Base-by-base conservation (phyloP, 169 alveolate genomes). In the Cryptosporidium ubiquitum region DNA sequence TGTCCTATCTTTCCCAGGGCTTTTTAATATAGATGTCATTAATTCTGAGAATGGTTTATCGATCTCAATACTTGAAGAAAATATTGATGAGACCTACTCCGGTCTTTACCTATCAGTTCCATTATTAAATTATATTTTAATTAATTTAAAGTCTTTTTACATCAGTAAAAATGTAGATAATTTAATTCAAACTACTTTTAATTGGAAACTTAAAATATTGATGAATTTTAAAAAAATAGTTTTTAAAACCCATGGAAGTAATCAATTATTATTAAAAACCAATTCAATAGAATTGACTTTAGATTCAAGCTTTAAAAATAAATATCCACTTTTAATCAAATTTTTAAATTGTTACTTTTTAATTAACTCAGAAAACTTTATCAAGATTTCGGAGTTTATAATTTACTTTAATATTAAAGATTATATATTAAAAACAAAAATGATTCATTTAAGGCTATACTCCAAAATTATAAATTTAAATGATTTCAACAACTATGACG, bases 81-180 rank as follows among this genome's bases (percentile, higher is more conserved):
- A 55, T 55, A 55, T 55, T 55, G 66, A 55, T 3, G 4, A 5
- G 12, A 18, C n/a, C 4, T 55, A 55, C 18, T 55, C 66, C 3
- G 66, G 66, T 55, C 16, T 55, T 55, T 55, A 55, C 16, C n/a
- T 55, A 55, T 55, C 66, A 55, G n/a, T 55, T 7, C 35, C 66
- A 20, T 26, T 55, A 26, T 55, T 55, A 23, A 55, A 55, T 55
- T 23, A 26, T 23, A n/a, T 23, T 35, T 10, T 55, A 16, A 5
- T 55, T n/a, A 26, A 6, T 12, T n/a, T 55, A 3, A 23, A 23
- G 35, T 55, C 66, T 14, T 55, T 26, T 2, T 23, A 12, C 35
- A 7, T 26, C 16, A 55, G n/a, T 55, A 55, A 23, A 20, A 55
- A 55, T 55, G 37, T 5, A 55, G 10, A 26, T n/a, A 9, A 35